Conservation (phyloP, 2,329 filamentous ascomycete species). For the Leptographium lundbergii region DNA sequence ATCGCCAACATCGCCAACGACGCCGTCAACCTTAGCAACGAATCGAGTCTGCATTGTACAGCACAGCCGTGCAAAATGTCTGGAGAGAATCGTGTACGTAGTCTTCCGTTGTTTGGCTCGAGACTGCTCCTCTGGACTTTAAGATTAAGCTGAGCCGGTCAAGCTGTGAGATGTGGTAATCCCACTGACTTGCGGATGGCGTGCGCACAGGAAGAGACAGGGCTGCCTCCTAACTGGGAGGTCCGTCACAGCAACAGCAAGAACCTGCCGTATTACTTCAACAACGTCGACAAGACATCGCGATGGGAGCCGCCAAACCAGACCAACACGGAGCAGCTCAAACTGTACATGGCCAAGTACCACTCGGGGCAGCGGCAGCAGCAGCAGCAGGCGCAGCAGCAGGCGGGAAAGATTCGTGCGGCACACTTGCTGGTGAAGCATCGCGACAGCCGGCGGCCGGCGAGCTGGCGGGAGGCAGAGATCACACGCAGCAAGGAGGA, state of each 20-base stretch:
- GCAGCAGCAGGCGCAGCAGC: conserved; percentile 12
- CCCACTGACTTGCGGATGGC: background rate
- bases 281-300: conserved; percentile 71
- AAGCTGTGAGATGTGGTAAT: background rate
- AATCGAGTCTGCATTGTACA: background rate
- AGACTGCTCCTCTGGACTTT: background rate
- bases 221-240: conserved; percentile 81
- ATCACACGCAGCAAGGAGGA: conserved; percentile 87
- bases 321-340: conserved; percentile 85
- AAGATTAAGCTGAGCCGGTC: background rate
- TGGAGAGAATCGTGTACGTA: conserved; percentile 7
- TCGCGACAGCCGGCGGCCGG: conserved; percentile 71
- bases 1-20: background rate
- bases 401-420: conserved; percentile 71
- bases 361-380: conserved; percentile 45
- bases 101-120: background rate
- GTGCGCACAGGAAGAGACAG: conserved; percentile 49
- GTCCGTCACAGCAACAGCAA: conserved; percentile 97
- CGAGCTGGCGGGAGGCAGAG: conserved; percentile 82
- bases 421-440: conserved; percentile 94
- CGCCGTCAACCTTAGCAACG: background rate
- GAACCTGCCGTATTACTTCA: conserved; percentile 98
- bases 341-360: conserved; percentile 82
- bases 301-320: conserved; percentile 87
- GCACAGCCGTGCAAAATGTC: background rate